Conservation (phyloP, 169 alveolate genomes). For the Cryptosporidium sp. region DNA sequence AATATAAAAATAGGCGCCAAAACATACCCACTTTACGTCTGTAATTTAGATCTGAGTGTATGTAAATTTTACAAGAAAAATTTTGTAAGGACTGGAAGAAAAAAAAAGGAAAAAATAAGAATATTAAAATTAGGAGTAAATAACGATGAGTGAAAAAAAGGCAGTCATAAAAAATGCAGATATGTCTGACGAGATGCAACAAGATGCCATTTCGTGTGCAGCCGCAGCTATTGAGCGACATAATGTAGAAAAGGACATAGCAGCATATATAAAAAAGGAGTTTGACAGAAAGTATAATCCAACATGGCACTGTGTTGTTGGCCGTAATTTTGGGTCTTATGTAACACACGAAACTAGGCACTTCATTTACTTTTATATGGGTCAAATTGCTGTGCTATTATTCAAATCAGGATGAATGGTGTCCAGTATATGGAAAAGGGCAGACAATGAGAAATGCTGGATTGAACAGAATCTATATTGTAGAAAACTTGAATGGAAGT, state of each 20-base stretch:
- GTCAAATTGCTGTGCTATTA: slow-evolving; percentile 97
- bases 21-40: slow-evolving; percentile 68
- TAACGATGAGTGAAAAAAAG: slow-evolving; percentile 78
- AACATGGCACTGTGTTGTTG: slow-evolving; percentile 99
- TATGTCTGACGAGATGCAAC: slow-evolving; percentile 99
- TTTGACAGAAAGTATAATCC: slow-evolving; percentile 97
- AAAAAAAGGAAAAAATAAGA: not conserved
- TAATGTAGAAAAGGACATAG: slow-evolving; percentile 96
- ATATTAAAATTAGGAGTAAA: not conserved
- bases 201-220: slow-evolving; percentile 98
- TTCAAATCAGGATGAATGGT: slow-evolving; percentile 95
- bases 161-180: slow-evolving; percentile 97
- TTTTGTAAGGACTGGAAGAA: not conserved
- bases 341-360: slow-evolving; percentile 99
- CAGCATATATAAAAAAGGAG: slow-evolving; percentile 99
- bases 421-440: not conserved
- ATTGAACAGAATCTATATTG: not conserved
- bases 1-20: slow-evolving; percentile 48
- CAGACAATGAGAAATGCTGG: not conserved
- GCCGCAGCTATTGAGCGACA: slow-evolving; percentile 95
- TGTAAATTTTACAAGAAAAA: not conserved
- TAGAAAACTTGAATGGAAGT: no score
- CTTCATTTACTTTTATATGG: slow-evolving; percentile 99
- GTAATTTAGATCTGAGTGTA: slow-evolving; percentile 65
- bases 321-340: slow-evolving; percentile 98